Evolutionary conservation across 306 rosid genomes (phyloP).

Genomic region (Arachis stenosperma): DNA sequence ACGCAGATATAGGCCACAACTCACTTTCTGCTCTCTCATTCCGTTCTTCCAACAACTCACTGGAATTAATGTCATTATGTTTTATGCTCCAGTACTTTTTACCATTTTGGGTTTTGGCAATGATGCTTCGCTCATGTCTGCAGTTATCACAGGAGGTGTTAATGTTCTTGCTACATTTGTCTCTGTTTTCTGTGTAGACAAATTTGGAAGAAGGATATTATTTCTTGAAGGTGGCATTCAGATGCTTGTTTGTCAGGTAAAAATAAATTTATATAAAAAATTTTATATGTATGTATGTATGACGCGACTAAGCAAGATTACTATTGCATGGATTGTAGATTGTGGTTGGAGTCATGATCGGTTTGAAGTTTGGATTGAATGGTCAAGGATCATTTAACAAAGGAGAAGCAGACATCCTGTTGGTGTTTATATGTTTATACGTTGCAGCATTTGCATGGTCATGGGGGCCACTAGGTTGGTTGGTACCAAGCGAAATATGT

Average conservation of each 20-base stretch:
- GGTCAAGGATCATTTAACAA: conserved; percentile 52
- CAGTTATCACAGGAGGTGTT: conserved; percentile 37
- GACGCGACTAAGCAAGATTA: no score
- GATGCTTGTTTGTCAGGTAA: conserved; percentile 42
- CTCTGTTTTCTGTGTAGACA: conserved; percentile 34
- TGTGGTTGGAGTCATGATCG: conserved; percentile 46
- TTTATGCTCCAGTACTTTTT: conserved; percentile 43
- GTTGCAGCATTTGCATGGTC: conserved; percentile 81
- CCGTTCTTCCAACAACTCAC: conserved; percentile 44
- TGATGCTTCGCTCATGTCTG: conserved; percentile 42
- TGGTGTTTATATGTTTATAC: conserved; percentile 56
- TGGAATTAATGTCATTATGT: conserved; percentile 43
- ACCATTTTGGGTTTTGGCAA: conserved; percentile 34
- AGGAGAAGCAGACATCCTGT: conserved; percentile 31
- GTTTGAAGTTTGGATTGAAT: conserved; percentile 37
- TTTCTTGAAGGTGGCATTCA: conserved; percentile 40
- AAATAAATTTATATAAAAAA: background rate
- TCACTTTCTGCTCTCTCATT: conserved; percentile 26
- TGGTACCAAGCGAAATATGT: conserved; percentile 65
- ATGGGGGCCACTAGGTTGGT: conserved; percentile 77
- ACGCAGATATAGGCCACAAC: conserved; percentile 34
- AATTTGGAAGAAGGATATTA: conserved; percentile 34
- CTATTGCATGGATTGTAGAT: conserved; percentile 19
- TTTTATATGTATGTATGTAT: no score
- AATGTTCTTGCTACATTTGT: conserved; percentile 40